Conservation (phyloP, 192 early-diverging fungal genomes). For the Spizellomyces sp. region DNA sequence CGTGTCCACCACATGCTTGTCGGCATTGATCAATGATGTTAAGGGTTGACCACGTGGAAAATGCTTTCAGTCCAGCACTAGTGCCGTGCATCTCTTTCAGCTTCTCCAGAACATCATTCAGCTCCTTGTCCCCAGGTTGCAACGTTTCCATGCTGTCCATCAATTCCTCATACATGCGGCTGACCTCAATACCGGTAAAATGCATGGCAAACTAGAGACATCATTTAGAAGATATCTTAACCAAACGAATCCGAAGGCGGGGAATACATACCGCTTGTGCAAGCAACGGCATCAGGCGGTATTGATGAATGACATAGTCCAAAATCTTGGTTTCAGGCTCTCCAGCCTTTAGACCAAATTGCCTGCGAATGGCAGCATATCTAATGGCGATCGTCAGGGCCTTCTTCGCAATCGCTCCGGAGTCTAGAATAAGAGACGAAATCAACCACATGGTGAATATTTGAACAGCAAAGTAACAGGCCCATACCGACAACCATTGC, state of each 20-base stretch:
- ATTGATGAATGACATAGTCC: constrained; percentile 93
- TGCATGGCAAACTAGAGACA: constrained; percentile 71
- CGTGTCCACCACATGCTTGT: constrained; percentile 89
- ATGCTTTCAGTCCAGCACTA: constrained; percentile 88
- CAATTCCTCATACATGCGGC: constrained; percentile 72
- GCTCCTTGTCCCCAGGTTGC: constrained; percentile 61
- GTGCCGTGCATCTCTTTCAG: constrained; percentile 93
- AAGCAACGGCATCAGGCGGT: constrained; percentile 89
- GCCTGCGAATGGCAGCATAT: constrained; percentile 89
- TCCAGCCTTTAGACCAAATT: constrained; percentile 71
- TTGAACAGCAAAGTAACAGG: background rate
- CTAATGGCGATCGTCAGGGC: constrained; percentile 88
- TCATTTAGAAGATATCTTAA: background rate
- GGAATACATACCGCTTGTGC: constrained; percentile 62
- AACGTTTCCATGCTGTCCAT: constrained; percentile 75
- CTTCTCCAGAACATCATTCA: constrained; percentile 67
- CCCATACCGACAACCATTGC: constrained; percentile 54
- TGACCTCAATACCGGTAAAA: constrained; percentile 86
- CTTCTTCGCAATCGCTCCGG: constrained; percentile 84
- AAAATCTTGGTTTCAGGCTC: constrained; percentile 84
- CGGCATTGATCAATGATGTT: constrained; percentile 91
- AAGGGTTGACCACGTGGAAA: constrained; percentile 90
- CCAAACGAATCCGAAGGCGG: no score
- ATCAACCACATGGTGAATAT: constrained; percentile 44
- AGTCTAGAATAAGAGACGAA: constrained; percentile 82